phyloP scores from a whole-genome alignment of 768 basidiomycete species.

The Paxillus rubicundulus region DNA sequence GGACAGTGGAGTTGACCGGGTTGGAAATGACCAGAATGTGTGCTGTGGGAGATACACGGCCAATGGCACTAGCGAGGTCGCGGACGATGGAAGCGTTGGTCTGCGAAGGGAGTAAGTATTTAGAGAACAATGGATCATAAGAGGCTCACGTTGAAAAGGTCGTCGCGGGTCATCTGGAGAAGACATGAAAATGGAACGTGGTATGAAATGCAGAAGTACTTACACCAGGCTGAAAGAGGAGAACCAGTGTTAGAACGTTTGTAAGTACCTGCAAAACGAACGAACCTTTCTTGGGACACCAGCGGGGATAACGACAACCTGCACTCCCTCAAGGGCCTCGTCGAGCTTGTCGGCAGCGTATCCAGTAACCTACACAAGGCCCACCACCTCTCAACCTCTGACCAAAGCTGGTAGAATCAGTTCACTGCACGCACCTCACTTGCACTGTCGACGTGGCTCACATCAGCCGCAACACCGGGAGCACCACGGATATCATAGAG shows the following conservation, averaged over 20 bases:
- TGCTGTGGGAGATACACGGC: slow-evolving; percentile 85
- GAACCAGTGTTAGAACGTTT: slow-evolving; percentile 20
- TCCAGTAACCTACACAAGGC: slow-evolving; percentile 60
- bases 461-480: slow-evolving; percentile 91
- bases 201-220: slow-evolving; percentile 35
- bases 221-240: slow-evolving; percentile 68
- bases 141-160: slow-evolving; percentile 83
- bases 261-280: not conserved
- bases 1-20: slow-evolving; percentile 98
- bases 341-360: slow-evolving; percentile 86
- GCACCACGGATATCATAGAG: slow-evolving; percentile 40
- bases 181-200: slow-evolving; percentile 24
- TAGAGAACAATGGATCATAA: not conserved
- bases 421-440: slow-evolving; percentile 59
- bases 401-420: not conserved
- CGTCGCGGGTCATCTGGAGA: slow-evolving; percentile 89
- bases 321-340: slow-evolving; percentile 81
- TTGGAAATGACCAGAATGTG: slow-evolving; percentile 97
- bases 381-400: slow-evolving; percentile 4
- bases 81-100: slow-evolving; percentile 98
- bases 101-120: slow-evolving; percentile 36
- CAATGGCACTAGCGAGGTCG: slow-evolving; percentile 87
- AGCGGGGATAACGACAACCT: slow-evolving; percentile 97
- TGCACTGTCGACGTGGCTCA: slow-evolving; percentile 90
- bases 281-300: slow-evolving; percentile 97